A percentile compares a stretch with the other conserved stretches of the same genome.
These are phyloP conservation scores for Chlamydomonas reinhardtii DNA, from an alignment of 163 green algal genomes.

Conservation along the genomic window DNA sequence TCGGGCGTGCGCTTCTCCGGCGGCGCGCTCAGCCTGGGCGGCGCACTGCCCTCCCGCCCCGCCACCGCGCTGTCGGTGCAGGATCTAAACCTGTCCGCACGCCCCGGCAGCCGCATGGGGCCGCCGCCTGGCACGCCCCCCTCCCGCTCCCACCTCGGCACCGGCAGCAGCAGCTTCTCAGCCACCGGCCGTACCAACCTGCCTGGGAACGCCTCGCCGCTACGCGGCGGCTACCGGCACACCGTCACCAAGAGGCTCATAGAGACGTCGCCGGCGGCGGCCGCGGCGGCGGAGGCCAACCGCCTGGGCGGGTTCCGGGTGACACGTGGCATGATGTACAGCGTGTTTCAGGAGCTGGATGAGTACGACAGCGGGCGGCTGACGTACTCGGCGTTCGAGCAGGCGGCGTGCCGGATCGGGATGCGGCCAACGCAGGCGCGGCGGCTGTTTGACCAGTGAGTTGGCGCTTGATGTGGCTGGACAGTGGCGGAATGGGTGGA, in stretches of 20 bases:
- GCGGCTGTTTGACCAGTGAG: constrained; percentile 27
- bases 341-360: constrained; percentile 40
- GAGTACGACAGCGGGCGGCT: constrained; percentile 21
- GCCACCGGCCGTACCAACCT: background rate
- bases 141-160: background rate
- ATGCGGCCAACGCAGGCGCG: background rate
- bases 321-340: constrained; percentile 32
- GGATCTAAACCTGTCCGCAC: background rate
- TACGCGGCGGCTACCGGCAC: background rate
- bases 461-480: background rate
- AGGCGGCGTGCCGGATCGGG: constrained; percentile 37
- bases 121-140: background rate
- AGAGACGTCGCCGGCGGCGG: background rate
- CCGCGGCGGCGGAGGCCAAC: background rate
- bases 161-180: too few relatives aligned
- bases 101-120: background rate
- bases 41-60: too few relatives aligned
- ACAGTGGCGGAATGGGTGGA: background rate
- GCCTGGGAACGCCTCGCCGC: background rate
- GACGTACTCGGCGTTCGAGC: constrained; percentile 41
- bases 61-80: too few relatives aligned
- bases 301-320: background rate
- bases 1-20: too few relatives aligned
- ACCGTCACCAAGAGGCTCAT: background rate
- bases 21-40: too few relatives aligned